phyloP scores from a whole-genome alignment of 306 rosid species.

The Trichosanthes truncata region DNA sequence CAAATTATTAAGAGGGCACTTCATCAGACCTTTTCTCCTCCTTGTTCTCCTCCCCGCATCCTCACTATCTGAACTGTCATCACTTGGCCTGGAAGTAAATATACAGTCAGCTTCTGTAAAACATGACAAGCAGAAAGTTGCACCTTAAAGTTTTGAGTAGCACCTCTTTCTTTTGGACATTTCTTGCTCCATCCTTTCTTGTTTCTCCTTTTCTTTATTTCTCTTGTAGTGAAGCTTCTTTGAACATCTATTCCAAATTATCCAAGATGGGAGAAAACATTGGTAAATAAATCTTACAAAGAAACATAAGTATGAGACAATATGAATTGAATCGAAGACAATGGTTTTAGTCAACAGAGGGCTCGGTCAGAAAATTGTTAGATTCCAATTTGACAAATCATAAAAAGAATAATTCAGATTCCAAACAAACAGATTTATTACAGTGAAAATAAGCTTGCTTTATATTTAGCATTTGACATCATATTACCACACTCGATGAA shows the following conservation, averaged over 20 bases:
- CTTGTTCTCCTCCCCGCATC: conserved; percentile 30
- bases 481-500: neutral
- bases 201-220: conserved; percentile 61
- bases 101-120: conserved; percentile 16
- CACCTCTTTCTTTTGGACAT: conserved; percentile 63
- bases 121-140: conserved; percentile 1
- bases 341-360: neutral
- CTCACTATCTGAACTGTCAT: conserved; percentile 43
- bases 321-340: neutral
- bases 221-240: conserved; percentile 74
- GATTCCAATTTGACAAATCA: neutral
- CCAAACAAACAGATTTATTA: neutral
- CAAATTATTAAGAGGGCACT: neutral
- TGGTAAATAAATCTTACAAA: neutral
- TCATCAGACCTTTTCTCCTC: conserved; percentile 44
- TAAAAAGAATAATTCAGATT: neutral
- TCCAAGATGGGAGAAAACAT: conserved; percentile 1
- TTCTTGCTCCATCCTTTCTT: conserved; percentile 40
- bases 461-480: neutral
- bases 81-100: conserved; percentile 40
- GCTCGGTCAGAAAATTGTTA: neutral
- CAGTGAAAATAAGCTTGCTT: neutral
- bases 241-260: conserved; percentile 48
- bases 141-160: neutral
- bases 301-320: neutral